These are phyloP conservation scores for Trichoderma guizhouense DNA, from an alignment of 2,329 filamentous ascomycete species.

Conservation along the genomic window DNA sequence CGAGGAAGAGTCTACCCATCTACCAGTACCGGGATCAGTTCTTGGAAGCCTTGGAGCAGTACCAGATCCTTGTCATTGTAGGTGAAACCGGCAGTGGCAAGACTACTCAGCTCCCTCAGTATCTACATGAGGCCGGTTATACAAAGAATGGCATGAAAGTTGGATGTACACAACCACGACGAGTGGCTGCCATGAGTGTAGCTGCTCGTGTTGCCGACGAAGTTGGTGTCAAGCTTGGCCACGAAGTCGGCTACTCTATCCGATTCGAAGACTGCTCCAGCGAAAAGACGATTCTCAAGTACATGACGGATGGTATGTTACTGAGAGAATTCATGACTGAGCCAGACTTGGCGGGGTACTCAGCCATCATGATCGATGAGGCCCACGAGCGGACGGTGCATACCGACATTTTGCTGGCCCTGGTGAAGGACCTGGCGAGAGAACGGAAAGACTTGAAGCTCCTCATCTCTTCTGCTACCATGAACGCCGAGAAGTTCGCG, in stretches of 20 bases:
- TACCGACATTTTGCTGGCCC: constrained; percentile 82
- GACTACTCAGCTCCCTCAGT: constrained; percentile 92
- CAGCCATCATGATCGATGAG: constrained; percentile 93
- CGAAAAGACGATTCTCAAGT: constrained; percentile 89
- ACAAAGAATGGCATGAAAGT: constrained; percentile 82
- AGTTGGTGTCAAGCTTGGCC: constrained; percentile 82
- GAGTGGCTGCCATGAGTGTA: constrained; percentile 96
- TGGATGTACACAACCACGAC: constrained; percentile 88
- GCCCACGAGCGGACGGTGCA: constrained; percentile 91
- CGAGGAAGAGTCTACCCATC: constrained; percentile 83
- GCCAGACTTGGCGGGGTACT: constrained; percentile 77
- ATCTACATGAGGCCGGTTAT: constrained; percentile 85
- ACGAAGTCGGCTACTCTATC: constrained; percentile 91
- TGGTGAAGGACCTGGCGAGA: constrained; percentile 84
- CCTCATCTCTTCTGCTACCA: constrained; percentile 88
- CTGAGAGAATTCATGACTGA: constrained; percentile 87
- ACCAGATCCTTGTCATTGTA: constrained; percentile 87
- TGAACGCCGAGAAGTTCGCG: constrained; percentile 90
- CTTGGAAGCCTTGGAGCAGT: constrained; percentile 77
- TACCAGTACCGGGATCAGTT: constrained; percentile 85
- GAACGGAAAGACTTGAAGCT: constrained; percentile 83
- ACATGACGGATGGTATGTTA: constrained; percentile 97
- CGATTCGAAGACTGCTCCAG: constrained; percentile 91
- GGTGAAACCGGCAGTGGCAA: constrained; percentile 95
- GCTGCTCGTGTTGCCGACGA: constrained; percentile 95